Conservation (phyloP, 2,329 filamentous ascomycete species). For the Fusarium sp. region DNA sequence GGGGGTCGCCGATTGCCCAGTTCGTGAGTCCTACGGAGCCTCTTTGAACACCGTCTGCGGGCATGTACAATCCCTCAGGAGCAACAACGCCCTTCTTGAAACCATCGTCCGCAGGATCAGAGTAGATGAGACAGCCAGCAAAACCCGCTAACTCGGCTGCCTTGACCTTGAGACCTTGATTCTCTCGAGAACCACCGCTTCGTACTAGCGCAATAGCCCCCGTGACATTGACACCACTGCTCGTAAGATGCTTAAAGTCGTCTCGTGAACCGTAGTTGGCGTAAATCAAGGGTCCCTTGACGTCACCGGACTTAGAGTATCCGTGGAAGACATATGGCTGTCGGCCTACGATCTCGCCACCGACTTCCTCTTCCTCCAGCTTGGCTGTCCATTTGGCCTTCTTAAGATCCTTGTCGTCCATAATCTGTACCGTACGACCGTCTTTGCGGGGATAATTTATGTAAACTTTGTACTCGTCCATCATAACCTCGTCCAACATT, state of each 20-base stretch:
- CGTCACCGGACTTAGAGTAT: conserved; percentile 87
- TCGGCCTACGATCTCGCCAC: conserved; percentile 71
- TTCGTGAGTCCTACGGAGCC: conserved; percentile 84
- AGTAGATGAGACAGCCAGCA: conserved; percentile 90
- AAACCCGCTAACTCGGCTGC: conserved; percentile 90
- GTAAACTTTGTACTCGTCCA: conserved; percentile 89
- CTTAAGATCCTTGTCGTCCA: conserved; percentile 71
- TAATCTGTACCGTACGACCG: conserved; percentile 84
- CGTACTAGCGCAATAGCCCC: conserved; percentile 88
- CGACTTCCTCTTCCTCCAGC: conserved; percentile 82
- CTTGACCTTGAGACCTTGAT: conserved; percentile 86
- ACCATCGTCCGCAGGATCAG: conserved; percentile 87
- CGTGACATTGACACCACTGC: conserved; percentile 78
- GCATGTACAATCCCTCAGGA: conserved; percentile 84
- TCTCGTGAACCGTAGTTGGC: conserved; percentile 90
- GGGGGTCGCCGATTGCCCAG: conserved; percentile 89
- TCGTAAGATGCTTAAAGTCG: conserved; percentile 81
- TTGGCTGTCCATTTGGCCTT: conserved; percentile 80
- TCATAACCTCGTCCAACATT: conserved; percentile 79
- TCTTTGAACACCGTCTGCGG: conserved; percentile 84
- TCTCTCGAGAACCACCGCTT: conserved; percentile 79
- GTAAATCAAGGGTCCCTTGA: conserved; percentile 88
- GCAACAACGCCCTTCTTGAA: conserved; percentile 79
- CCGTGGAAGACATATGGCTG: conserved; percentile 89
- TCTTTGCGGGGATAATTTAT: conserved; percentile 87